phyloP scores from a whole-genome alignment of 352 stramenopile genomes.

The Elongisporangium anandrum region DNA sequence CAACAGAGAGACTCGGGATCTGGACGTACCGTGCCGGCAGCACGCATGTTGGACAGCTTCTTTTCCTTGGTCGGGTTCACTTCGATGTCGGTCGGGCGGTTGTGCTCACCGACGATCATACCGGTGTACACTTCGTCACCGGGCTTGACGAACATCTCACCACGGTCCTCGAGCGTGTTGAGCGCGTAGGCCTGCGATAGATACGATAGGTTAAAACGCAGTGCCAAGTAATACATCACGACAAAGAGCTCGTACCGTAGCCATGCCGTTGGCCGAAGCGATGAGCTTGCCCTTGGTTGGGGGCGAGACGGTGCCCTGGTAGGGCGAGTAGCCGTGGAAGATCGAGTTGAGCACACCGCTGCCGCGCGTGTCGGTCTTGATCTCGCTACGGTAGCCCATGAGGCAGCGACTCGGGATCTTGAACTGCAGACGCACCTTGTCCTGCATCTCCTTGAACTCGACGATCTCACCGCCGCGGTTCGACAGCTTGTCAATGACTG shows the following conservation, averaged over 20 bases:
- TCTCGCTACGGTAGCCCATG: slow-evolving; percentile 95
- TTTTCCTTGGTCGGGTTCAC: slow-evolving; percentile 98
- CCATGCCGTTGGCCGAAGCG: slow-evolving; percentile 59
- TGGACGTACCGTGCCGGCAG: slow-evolving; percentile 72
- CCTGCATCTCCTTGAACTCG: slow-evolving; percentile 90
- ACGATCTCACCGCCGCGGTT: slow-evolving; percentile 92
- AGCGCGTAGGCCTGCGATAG: slow-evolving; percentile 87
- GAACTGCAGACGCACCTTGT: slow-evolving; percentile 94
- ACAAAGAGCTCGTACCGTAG: slow-evolving; percentile 34
- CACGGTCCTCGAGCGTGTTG: slow-evolving; percentile 89
- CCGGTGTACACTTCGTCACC: slow-evolving; percentile 95
- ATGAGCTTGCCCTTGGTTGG: slow-evolving; percentile 86
- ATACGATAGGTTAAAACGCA: background rate
- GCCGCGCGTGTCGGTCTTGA: slow-evolving; percentile 94
- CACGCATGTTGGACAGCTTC: slow-evolving; percentile 96
- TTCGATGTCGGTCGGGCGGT: slow-evolving; percentile 93
- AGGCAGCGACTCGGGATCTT: slow-evolving; percentile 95
- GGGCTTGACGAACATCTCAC: slow-evolving; percentile 95
- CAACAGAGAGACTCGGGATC: background rate
- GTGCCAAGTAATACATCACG: background rate
- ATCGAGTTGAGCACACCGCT: slow-evolving; percentile 96
- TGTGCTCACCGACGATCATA: slow-evolving; percentile 98
- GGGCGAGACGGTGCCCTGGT: slow-evolving; percentile 58
- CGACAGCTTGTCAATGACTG: slow-evolving; percentile 97
- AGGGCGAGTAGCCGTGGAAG: slow-evolving; percentile 94